Evolutionary conservation across 495 filamentous ascomycete genomes (phyloP).

Genomic region (Penicillium ucsense): DNA sequence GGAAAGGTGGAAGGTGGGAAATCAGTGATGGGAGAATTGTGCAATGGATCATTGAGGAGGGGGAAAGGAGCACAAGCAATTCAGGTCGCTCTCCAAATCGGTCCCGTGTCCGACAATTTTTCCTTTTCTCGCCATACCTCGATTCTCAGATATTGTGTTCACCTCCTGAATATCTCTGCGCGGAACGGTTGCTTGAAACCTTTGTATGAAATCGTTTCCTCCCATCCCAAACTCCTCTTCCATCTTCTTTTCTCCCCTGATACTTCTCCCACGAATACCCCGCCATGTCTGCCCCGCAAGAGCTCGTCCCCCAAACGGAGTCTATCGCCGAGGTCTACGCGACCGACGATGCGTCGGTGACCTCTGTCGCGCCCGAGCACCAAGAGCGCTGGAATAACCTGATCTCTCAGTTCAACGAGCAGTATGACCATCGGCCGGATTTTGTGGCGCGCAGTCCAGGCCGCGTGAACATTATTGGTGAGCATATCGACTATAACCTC

Average conservation of each 20-base stretch:
- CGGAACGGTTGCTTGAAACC: too few species aligned
- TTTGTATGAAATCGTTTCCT: too few species aligned
- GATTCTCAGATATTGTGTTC: too few species aligned
- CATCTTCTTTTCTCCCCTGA: neutral
- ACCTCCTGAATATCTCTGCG: too few species aligned
- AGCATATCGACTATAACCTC: conserved; percentile 97
- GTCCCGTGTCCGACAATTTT: too few species aligned
- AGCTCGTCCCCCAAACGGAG: conserved; percentile 40
- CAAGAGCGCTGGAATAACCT: conserved; percentile 61
- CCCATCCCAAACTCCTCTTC: neutral
- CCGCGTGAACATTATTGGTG: conserved; percentile 95
- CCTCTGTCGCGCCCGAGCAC: conserved; percentile 25
- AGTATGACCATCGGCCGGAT: conserved; percentile 60
- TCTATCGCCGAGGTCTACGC: conserved; percentile 42
- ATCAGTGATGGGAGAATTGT: too few species aligned
- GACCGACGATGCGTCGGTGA: conserved; percentile 34
- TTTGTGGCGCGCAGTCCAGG: conserved; percentile 89
- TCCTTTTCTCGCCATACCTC: too few species aligned
- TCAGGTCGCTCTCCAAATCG: too few species aligned
- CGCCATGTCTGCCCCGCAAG: conserved; percentile 36
- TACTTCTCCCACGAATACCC: conserved; percentile 4
- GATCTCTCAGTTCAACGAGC: conserved; percentile 57
- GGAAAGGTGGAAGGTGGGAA: too few species aligned
- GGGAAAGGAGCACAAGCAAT: too few species aligned
- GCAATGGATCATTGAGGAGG: too few species aligned